Evolutionary conservation across 2,329 filamentous ascomycete species (phyloP).

Genomic region (Didymellaceae sp.): DNA sequence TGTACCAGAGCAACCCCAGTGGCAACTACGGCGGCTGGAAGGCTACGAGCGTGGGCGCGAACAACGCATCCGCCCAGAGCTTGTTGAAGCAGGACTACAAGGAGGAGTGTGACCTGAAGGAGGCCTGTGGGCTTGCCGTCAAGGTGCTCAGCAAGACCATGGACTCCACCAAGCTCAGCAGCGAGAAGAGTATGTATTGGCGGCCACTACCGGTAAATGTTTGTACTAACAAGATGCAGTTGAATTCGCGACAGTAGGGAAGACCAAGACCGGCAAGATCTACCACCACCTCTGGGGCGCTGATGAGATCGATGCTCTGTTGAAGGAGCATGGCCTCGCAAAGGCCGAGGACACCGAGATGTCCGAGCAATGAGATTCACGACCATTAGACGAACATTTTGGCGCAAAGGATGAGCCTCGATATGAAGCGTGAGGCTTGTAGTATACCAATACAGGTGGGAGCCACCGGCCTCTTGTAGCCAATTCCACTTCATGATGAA

Average conservation of each 20-base stretch:
- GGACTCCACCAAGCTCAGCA: slow-evolving; percentile 98
- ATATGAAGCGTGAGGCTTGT: slow-evolving; percentile 40
- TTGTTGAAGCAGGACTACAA: slow-evolving; percentile 99
- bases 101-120: slow-evolving; percentile 94
- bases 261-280: slow-evolving; percentile 93
- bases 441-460: slow-evolving; percentile 43
- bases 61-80: slow-evolving; percentile 97
- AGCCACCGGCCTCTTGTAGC: slow-evolving; percentile 33
- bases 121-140: slow-evolving; percentile 95
- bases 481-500: slow-evolving; percentile 37
- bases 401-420: slow-evolving; percentile 32
- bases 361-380: slow-evolving; percentile 40
- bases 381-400: slow-evolving; percentile 28
- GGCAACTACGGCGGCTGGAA: slow-evolving; percentile 99
- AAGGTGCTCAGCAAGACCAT: slow-evolving; percentile 99
- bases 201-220: background rate
- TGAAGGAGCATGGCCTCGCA: slow-evolving; percentile 94
- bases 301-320: slow-evolving; percentile 90
- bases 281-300: slow-evolving; percentile 98
- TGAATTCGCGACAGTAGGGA: slow-evolving; percentile 97
- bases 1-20: slow-evolving; percentile 98
- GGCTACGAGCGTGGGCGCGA: slow-evolving; percentile 95
- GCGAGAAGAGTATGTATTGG: slow-evolving; percentile 88
- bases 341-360: slow-evolving; percentile 61
- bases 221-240: slow-evolving; percentile 62